Evolutionary conservation across 495 filamentous ascomycete genomes (phyloP), one percentile per base, ranked within the genome.

Genomic region (Hypoxylon crocopeplum): DNA sequence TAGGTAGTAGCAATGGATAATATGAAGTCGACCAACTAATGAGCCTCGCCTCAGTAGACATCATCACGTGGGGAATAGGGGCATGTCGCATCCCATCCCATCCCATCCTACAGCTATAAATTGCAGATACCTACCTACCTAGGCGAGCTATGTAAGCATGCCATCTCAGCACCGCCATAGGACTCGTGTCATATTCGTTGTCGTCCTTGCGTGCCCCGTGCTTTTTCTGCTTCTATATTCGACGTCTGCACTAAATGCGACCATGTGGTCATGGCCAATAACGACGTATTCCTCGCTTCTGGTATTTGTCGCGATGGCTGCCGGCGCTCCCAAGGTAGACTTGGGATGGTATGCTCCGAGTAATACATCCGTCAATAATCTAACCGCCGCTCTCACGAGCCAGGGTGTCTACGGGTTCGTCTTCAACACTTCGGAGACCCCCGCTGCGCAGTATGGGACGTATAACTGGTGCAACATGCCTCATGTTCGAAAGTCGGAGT

Each of bases 401-500:
- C 64, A 71, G 3, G 86, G 82, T 21, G 76, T 83, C 0, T 83
- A 86, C 66, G 85, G 83, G 10, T 89, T 87, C 63, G 75, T 88
- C 20, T 91, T 82, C 72, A 82, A 87, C 61, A 75, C 74, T 39
- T 88, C 85, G 7, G 51, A 66, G 17, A 75, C 76, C 1, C 78
- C 83, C 0, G 68, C 68, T 15, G 68, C 67, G 11, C 50, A 74
- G 25, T 85, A 84, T 63, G 81, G 84, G 11, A 72, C 71, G 17
- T 89, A 89, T 71, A 86, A 89, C 64, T 91, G 83, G 80, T 90
- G 88, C 68, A 88, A 90, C 60, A 90, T 89, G 87, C 88, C 88
- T 10, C 88, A 90, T 71, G 83, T 87, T n/a, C 76, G 85, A 10
- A 59, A 47, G 37, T 61, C 62, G 2, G 83, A 86, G 56, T 91